Evolutionary conservation across 768 basidiomycete species (phyloP).

Genomic region (Boletales sp.): DNA sequence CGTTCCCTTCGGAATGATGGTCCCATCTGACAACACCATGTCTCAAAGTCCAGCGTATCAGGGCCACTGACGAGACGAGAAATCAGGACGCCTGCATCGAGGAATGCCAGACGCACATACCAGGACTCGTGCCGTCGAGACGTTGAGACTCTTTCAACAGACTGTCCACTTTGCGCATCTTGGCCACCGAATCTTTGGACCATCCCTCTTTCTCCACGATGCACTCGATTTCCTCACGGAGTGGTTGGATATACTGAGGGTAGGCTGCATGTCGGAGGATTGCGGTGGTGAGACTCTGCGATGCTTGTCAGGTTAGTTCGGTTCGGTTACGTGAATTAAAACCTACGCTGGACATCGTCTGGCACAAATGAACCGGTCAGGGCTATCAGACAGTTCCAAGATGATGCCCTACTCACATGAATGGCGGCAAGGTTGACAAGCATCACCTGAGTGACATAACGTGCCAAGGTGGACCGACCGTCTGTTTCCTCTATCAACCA

Average conservation of each 20-base stretch:
- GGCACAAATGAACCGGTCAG: too few relatives aligned
- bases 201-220: constrained; percentile 28
- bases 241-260: constrained; percentile 30
- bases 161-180: constrained; percentile 37
- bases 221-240: constrained; percentile 37
- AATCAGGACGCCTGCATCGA: neutral
- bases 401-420: neutral
- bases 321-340: neutral
- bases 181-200: constrained; percentile 22
- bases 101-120: constrained; percentile 16
- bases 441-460: constrained; percentile 20
- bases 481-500: constrained; percentile 30
- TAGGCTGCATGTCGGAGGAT: constrained; percentile 34
- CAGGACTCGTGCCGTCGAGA: constrained; percentile 22
- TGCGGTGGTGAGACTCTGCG: constrained; percentile 30
- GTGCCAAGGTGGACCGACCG: constrained; percentile 10
- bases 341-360: constrained; percentile 17
- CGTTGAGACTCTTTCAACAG: constrained; percentile 38
- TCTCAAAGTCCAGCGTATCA: constrained; percentile 32
- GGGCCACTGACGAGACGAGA: constrained; percentile 14
- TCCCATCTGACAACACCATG: constrained; percentile 38
- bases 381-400: too few relatives aligned
- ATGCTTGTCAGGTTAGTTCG: neutral
- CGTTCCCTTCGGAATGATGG: constrained; percentile 32
- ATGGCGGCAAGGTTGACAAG: constrained; percentile 6